Conservation (phyloP, 306 rosid genomes). For the Nissolia schottii region DNA sequence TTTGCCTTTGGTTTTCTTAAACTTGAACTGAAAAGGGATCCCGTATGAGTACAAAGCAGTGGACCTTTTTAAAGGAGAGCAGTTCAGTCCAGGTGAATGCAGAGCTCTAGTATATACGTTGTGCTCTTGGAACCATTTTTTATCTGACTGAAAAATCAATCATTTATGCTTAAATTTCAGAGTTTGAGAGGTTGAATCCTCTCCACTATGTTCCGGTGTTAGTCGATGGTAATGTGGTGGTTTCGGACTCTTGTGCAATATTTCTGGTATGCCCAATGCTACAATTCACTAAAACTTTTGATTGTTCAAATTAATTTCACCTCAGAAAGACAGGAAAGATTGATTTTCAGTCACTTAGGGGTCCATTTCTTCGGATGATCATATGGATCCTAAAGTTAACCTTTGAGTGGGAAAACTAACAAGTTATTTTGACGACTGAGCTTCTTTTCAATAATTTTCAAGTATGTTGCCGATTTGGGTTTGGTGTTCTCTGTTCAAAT, state of each 20-base stretch:
- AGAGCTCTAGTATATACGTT: background rate
- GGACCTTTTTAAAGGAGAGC: constrained; percentile 34
- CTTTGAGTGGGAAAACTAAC: background rate
- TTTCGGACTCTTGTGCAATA: constrained; percentile 50
- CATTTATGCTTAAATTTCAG: constrained; percentile 30
- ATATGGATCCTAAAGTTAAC: background rate
- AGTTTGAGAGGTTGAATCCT: constrained; percentile 45
- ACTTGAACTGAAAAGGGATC: constrained; percentile 26
- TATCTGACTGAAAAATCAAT: background rate
- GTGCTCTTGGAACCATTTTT: background rate
- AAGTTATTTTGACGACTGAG: background rate
- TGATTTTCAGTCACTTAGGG: background rate
- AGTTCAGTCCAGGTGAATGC: constrained; percentile 41
- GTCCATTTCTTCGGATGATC: background rate
- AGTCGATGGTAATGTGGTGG: constrained; percentile 39
- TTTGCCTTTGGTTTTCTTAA: background rate
- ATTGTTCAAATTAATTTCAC: background rate
- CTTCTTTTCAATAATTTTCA: background rate
- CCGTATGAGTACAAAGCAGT: constrained; percentile 44
- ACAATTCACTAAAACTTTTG: constrained; percentile 2
- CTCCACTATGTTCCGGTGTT: constrained; percentile 47
- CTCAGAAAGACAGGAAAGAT: no score
- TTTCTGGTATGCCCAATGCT: constrained; percentile 34
- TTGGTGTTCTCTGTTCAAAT: background rate
- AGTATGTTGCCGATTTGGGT: background rate